Evolutionary conservation across 352 stramenopile species (phyloP), one percentile per base, ranked within the genome.

Genomic region (Poterioochromonas sp.): DNA sequence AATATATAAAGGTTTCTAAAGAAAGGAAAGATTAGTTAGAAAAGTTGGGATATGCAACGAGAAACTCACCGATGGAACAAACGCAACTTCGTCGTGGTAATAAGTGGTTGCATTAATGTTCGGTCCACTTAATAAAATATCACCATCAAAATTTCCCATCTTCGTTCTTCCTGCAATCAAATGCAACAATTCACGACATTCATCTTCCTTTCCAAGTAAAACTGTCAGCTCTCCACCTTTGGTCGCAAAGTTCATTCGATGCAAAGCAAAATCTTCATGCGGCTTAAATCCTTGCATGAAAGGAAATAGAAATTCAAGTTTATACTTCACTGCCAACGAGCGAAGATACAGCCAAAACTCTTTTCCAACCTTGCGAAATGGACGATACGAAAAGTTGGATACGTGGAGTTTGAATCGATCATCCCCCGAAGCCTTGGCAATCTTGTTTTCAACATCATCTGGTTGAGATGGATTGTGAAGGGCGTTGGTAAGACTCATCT

Each of bases 1-100:
- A 18, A 34, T 58, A 39, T 74, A 74, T 8, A 74, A 12, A 29
- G 26, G 5, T 71, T 71, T 44, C 62, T 71, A 71, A 26, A 71
- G 11, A 22, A 12, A 43, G 34, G 41, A 47, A 26, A 44, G 3
- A 12, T 29, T 11, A 71, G 3, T 20, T 29, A 62, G 51, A 32
- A 32, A 32, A 62, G 29, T 22, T 32, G 8, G 20, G 20, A 8
- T 62, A 32, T 62, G 29, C 54, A 39, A 32, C 5, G 11, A 11
- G 12, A 29, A 22, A 71, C 62, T 41, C 41, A 71, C 62, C 32
- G 8, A 18, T 44, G 39, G 15, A 15, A 71, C 62, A 71, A 32
- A 71, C 1, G 62, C 62, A 11, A 71, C 34, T 43, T 71, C 8
- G 41, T 43, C 32, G 32, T 71, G 41, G 62, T 71, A 71, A 47